These are phyloP conservation scores for Ophiobolus disseminans DNA, from an alignment of 2,329 filamentous ascomycete species.

Conservation along the genomic window DNA sequence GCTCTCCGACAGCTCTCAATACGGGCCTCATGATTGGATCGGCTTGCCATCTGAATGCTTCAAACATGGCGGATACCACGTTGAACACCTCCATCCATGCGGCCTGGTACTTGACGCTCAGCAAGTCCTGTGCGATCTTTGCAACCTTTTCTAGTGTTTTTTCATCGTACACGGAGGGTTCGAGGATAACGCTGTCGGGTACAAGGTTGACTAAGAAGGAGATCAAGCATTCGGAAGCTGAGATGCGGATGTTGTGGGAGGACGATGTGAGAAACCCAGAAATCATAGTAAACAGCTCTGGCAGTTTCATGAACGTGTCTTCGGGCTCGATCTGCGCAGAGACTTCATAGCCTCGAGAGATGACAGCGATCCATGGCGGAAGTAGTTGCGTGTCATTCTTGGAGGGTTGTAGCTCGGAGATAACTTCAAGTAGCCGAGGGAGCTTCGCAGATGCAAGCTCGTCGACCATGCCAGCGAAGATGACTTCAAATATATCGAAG, in stretches of 20 bases:
- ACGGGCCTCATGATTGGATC: slow-evolving; percentile 78
- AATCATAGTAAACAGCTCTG: slow-evolving; percentile 81
- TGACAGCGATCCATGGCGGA: slow-evolving; percentile 93
- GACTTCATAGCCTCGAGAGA: slow-evolving; percentile 94
- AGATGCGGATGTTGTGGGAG: slow-evolving; percentile 91
- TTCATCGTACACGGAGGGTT: slow-evolving; percentile 91
- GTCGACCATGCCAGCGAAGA: slow-evolving; percentile 89
- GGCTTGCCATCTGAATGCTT: slow-evolving; percentile 83
- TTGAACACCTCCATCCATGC: slow-evolving; percentile 96
- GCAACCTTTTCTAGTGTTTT: slow-evolving; percentile 85
- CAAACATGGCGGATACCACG: slow-evolving; percentile 85
- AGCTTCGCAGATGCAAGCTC: slow-evolving; percentile 89
- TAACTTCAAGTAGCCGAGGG: slow-evolving; percentile 86
- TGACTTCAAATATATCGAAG: slow-evolving; percentile 97
- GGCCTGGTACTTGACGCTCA: slow-evolving; percentile 89
- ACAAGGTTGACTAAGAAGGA: slow-evolving; percentile 93
- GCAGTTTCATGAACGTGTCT: slow-evolving; percentile 89
- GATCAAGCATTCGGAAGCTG: slow-evolving; percentile 91
- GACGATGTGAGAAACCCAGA: slow-evolving; percentile 82
- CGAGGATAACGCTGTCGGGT: slow-evolving; percentile 79
- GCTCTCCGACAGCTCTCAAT: slow-evolving; percentile 80
- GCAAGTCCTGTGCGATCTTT: slow-evolving; percentile 72
- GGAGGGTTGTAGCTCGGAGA: slow-evolving; percentile 87
- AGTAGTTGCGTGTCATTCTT: slow-evolving; percentile 93
- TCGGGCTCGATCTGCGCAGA: slow-evolving; percentile 86